phyloP scores from a whole-genome alignment of 179 eudicot species.

The Drosera spatulata region DNA sequence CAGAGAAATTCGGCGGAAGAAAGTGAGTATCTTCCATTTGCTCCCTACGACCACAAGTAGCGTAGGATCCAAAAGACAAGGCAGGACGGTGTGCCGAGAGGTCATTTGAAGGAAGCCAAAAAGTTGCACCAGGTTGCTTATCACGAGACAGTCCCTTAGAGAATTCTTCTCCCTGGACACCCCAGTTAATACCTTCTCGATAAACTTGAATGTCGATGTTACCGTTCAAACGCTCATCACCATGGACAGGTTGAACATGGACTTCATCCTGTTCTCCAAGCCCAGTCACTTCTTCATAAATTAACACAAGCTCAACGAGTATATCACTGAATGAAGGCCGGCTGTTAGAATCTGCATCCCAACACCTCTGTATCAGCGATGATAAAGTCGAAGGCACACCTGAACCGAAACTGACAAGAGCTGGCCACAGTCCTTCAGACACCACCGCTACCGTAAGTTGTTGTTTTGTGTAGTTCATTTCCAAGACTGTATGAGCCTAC shows the following conservation, averaged over 20 bases:
- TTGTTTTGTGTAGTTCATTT: slow-evolving; percentile 97
- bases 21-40: slow-evolving; percentile 98
- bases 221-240: slow-evolving; percentile 15
- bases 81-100: slow-evolving; percentile 41
- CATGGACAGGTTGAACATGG: slow-evolving; percentile 11
- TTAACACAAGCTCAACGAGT: slow-evolving; percentile 39
- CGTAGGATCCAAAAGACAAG: slow-evolving; percentile 81
- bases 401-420: slow-evolving; percentile 40
- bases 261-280: slow-evolving; percentile 10
- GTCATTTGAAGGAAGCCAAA: slow-evolving; percentile 19
- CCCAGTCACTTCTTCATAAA: slow-evolving; percentile 24
- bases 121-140: slow-evolving; percentile 17
- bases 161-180: slow-evolving; percentile 41
- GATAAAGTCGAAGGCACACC: slow-evolving; percentile 43
- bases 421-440: slow-evolving; percentile 78
- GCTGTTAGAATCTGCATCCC: slow-evolving; percentile 57
- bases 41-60: slow-evolving; percentile 93
- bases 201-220: slow-evolving; percentile 16
- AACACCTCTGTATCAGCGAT: slow-evolving; percentile 64
- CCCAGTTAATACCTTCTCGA: slow-evolving; percentile 61
- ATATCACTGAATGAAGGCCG: slow-evolving; percentile 83
- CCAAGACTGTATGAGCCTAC: slow-evolving; percentile 97
- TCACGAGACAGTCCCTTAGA: slow-evolving; percentile 20
- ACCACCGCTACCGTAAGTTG: slow-evolving; percentile 90
- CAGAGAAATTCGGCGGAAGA: slow-evolving; percentile 45